These are phyloP conservation scores for Talinum fruticosum DNA, from an alignment of 148 eudicot genomes.

Conservation along the genomic window DNA sequence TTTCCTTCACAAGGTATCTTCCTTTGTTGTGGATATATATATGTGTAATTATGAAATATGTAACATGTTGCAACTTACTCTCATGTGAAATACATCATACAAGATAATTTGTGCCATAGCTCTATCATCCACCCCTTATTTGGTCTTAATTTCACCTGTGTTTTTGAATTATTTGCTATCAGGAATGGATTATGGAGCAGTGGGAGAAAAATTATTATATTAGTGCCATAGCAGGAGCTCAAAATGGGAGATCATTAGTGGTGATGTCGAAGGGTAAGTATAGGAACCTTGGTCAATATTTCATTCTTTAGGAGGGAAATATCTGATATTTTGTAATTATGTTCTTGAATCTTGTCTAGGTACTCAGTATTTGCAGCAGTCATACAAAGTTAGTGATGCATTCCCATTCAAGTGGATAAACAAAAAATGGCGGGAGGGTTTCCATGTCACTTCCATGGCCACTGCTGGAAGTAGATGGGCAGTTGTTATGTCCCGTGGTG, in stretches of 20 bases:
- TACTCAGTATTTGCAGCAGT: conserved; percentile 80
- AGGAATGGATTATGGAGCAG: conserved; percentile 99
- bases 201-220: conserved; percentile 94
- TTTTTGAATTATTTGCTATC: conserved; percentile 9
- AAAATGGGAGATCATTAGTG: conserved; percentile 79
- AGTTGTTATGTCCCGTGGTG: conserved; percentile 93
- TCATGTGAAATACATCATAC: background rate
- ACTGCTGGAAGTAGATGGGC: conserved; percentile 93
- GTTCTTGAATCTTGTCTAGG: conserved; percentile 37
- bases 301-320: background rate
- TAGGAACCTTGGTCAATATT: background rate
- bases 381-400: conserved; percentile 93
- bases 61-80: background rate
- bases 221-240: conserved; percentile 82
- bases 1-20: conserved; percentile 82
- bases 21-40: background rate
- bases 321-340: background rate
- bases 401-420: conserved; percentile 97
- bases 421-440: conserved; percentile 96
- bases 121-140: too few relatives aligned
- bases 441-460: conserved; percentile 89
- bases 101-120: background rate
- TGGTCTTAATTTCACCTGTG: background rate
- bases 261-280: conserved; percentile 90
- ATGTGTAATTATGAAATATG: background rate